Evolutionary conservation across 768 basidiomycete species (phyloP), one percentile per base, ranked within the genome.

Genomic region (Tricholoma terreum): DNA sequence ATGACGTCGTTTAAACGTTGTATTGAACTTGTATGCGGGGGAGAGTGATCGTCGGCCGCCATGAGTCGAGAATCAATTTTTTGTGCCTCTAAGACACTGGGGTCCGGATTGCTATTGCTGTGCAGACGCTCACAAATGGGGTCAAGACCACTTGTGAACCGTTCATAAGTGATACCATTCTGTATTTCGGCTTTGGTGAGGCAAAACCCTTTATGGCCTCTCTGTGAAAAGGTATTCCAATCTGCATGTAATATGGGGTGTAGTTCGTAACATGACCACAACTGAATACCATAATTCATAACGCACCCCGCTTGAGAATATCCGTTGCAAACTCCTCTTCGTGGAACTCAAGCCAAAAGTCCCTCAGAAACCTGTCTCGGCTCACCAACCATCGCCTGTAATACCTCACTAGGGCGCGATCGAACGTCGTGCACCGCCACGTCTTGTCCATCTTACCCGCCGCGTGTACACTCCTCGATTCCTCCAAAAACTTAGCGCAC

Each of bases 331-430:
- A 78, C 62, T 77, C 78, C 49, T 77, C 77, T 56, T 77, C 46
- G n/a, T 49, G 27, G 17, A 49, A 49, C 27, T 49, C 46, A 24
- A 70, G 56, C 63, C 67, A 77, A 61, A 79, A 77, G 14, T 68
- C 68, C 54, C 67, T 68, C 12, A 77, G 46, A 52, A 69, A 75
- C 67, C 73, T 71, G 30, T 76, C 74, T 22, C 69, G 61, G 55
- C 67, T 72, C 10, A 79, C 65, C 27, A 80, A 67, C 79, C 79
- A 80, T 14, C 72, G 67, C 40, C 74, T 65, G 63, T 73, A 75
- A 58, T 77, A 79, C 54, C 79, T 66, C 27, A 69, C 68, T 45
- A 80, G 59, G 17, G 75, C 73, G 3, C 79, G 65, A 69, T 80
- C 77, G 52, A 80, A 78, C 63, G 65, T 71, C 21, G 69, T 50